phyloP scores from a whole-genome alignment of 192 early-diverging fungal genomes.

The Geranomyces michiganensis region DNA sequence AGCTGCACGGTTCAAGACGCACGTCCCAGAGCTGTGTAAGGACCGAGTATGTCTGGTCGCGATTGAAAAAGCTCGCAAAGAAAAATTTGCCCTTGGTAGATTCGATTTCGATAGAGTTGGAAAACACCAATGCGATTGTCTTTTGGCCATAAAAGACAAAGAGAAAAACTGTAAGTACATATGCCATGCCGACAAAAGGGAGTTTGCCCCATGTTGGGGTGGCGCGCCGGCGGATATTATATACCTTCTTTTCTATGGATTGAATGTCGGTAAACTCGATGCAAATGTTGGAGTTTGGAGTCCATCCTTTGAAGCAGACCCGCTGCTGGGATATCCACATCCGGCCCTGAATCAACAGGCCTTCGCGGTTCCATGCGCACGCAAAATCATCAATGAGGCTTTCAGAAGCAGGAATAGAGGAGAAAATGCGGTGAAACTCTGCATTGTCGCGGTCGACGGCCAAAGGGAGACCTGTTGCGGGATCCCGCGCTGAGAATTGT shows the following conservation, averaged over 20 bases:
- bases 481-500: not conserved
- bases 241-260: conserved; percentile 22
- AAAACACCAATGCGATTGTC: conserved; percentile 32
- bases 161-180: too few species aligned
- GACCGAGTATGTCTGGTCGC: conserved; percentile 21
- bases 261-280: conserved; percentile 11
- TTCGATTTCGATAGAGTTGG: conserved; percentile 38
- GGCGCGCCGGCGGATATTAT: too few species aligned
- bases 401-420: conserved; percentile 1
- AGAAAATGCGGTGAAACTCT: conserved; percentile 31
- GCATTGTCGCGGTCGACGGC: conserved; percentile 26
- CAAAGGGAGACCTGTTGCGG: not conserved
- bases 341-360: conserved; percentile 37
- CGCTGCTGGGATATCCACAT: conserved; percentile 33
- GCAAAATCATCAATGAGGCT: conserved; percentile 31
- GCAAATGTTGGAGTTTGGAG: conserved; percentile 11
- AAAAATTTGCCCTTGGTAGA: conserved; percentile 25
- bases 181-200: too few species aligned
- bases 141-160: too few species aligned
- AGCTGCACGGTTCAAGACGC: conserved; percentile 16
- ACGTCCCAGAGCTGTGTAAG: conserved; percentile 25
- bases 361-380: conserved; percentile 30
- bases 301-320: conserved; percentile 37
- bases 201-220: too few species aligned
- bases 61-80: conserved; percentile 38